These are phyloP conservation scores for Aegilops sharonensis DNA, from an alignment of 176 grass and related monocot species.

Conservation along the genomic window DNA sequence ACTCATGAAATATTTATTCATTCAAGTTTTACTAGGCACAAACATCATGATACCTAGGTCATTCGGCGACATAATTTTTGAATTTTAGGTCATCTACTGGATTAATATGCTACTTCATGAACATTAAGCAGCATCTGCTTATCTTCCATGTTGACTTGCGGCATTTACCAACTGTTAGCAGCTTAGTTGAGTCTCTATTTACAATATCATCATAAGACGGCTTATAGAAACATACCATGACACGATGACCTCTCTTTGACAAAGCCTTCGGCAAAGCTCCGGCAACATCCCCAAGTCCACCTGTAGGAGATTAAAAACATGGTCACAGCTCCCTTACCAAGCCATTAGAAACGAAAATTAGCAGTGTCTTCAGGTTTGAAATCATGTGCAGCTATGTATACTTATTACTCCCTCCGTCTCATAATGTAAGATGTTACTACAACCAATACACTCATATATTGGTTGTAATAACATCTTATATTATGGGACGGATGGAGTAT, in stretches of 20 bases:
- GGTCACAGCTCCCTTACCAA: conserved; percentile 15
- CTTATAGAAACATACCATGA: conserved; percentile 72
- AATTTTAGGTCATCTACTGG: conserved; percentile 17
- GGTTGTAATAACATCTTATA: no score
- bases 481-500: neutral
- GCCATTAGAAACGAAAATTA: conserved; percentile 1
- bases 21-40: neutral
- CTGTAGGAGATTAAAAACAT: conserved; percentile 45
- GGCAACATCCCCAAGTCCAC: conserved; percentile 97
- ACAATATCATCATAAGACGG: conserved; percentile 29
- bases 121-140: neutral
- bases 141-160: conserved; percentile 15
- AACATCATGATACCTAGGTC: neutral
- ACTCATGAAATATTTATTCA: neutral
- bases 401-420: neutral
- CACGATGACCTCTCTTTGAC: conserved; percentile 88
- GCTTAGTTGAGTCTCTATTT: conserved; percentile 26
- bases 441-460: no score
- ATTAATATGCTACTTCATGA: conserved; percentile 2
- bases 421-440: no score
- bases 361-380: neutral
- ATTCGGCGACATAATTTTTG: neutral
- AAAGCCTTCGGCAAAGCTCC: conserved; percentile 95
- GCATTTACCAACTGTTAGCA: conserved; percentile 21
- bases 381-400: neutral